phyloP scores from a whole-genome alignment of 345 rosid species.

The Crucihimalaya himalaica region DNA sequence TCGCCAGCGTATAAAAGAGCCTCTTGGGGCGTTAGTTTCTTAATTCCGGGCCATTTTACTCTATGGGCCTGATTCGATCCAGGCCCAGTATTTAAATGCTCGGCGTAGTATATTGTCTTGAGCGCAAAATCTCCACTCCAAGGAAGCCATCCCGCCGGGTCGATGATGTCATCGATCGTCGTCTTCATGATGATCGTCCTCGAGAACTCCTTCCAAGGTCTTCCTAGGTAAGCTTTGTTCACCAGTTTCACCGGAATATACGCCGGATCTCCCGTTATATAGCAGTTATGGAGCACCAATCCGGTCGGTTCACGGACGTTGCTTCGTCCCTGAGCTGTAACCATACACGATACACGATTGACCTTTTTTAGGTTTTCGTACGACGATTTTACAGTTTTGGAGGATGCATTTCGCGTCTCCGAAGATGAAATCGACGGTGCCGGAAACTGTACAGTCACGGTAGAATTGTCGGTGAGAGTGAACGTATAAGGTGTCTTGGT shows the following conservation, averaged over 20 bases:
- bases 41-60: conserved; percentile 63
- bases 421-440: conserved; percentile 77
- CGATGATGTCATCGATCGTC: neutral
- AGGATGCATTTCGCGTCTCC: conserved; percentile 57
- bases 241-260: conserved; percentile 42
- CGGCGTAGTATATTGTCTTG: conserved; percentile 60
- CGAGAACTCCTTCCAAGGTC: neutral
- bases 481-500: conserved; percentile 70
- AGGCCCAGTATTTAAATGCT: conserved; percentile 60
- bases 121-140: conserved; percentile 53
- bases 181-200: neutral
- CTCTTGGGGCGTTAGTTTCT: conserved; percentile 31
- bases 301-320: conserved; percentile 50
- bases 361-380: conserved; percentile 48
- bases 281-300: conserved; percentile 63
- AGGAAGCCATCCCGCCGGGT: conserved; percentile 54
- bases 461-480: conserved; percentile 74
- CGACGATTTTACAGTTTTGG: conserved; percentile 64
- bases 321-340: conserved; percentile 71
- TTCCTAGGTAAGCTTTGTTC: conserved; percentile 54
- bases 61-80: conserved; percentile 51
- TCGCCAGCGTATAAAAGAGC: conserved; percentile 45
- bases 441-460: conserved; percentile 67
- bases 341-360: conserved; percentile 59
- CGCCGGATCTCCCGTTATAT: conserved; percentile 47